Evolutionary conservation across 345 rosid genomes (phyloP).

Genomic region (Arabis hirsuta): DNA sequence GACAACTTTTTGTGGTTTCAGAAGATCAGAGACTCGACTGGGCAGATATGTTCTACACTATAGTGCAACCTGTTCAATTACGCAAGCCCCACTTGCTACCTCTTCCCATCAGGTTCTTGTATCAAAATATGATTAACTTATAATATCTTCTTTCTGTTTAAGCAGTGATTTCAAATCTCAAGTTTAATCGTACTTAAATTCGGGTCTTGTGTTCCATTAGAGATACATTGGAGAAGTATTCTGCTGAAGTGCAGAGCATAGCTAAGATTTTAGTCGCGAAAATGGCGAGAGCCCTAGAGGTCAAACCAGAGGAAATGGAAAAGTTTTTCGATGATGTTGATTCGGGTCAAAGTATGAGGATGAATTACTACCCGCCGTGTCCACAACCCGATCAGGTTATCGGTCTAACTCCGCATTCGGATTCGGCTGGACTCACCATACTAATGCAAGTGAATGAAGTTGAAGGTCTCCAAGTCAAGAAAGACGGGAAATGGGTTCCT

Average conservation of each 20-base stretch:
- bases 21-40: constrained; percentile 49
- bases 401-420: constrained; percentile 60
- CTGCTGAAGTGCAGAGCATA: constrained; percentile 42
- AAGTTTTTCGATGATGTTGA: constrained; percentile 43
- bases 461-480: constrained; percentile 62
- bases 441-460: constrained; percentile 53
- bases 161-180: too few relatives aligned
- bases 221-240: constrained; percentile 54
- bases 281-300: constrained; percentile 53
- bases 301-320: constrained; percentile 56
- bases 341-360: constrained; percentile 44
- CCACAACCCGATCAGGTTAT: constrained; percentile 59
- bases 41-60: constrained; percentile 40
- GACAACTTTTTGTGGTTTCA: constrained; percentile 46
- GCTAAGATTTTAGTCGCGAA: constrained; percentile 47
- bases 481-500: constrained; percentile 53
- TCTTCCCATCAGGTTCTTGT: constrained; percentile 36
- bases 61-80: constrained; percentile 27
- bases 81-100: constrained; percentile 48
- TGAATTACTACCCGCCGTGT: constrained; percentile 70
- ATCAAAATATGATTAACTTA: neutral
- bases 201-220: constrained; percentile 38
- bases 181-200: neutral
- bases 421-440: constrained; percentile 54
- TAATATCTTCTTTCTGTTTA: neutral